Base-by-base conservation (phyloP, 2,329 filamentous ascomycete genomes). In the Diaporthe sp. region DNA sequence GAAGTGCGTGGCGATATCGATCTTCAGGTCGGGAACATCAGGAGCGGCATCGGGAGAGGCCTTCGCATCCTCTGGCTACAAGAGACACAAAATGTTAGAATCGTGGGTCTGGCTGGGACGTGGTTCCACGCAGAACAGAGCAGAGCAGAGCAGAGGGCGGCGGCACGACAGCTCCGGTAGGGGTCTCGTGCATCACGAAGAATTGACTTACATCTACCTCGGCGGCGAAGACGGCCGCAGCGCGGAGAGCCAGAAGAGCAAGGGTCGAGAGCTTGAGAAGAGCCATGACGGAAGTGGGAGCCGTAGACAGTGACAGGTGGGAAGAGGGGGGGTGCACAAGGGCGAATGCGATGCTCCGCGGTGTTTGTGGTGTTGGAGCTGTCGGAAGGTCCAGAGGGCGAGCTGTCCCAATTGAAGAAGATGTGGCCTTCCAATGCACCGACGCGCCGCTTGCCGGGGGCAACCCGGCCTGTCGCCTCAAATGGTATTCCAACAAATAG, bases 211-310 rank as follows among this genome's bases (percentile, higher is more conserved):
- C 90, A 81, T 88, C 87, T 76, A 86, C 88, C 81, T 92, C 89
- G n/a, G 68, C 75, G 76, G 92, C 92, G 80, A 91, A 88, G 80
- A 90, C 92, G 83, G 91, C 89, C 79, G 94, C 87, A 79, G 92
- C 89, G 83, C 92, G 90, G 81, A 94, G 87, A 77, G 94, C 93
- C 85, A 95, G 87, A 77, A 96, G 86, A 80, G 93, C 92, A 81
- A 96, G 87, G 76, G 93, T 88, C 80, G 94, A 91, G 81, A 94
- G 89, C 86, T 92, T 93, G 85, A 94, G 89, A 82, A 90, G 91
- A 86, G 93, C 91, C 94, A 97, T 97, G 83, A 83, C 87, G 72
- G 25, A 47, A 68, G 84, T 72, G 77, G 76, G 76, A 77, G 68
- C 74, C 74, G 75, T 60, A 71, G 68, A 72, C 75, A 72, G 53